phyloP scores from a whole-genome alignment of 371 early-diverging fungal species.

The Mortierella sp. region DNA sequence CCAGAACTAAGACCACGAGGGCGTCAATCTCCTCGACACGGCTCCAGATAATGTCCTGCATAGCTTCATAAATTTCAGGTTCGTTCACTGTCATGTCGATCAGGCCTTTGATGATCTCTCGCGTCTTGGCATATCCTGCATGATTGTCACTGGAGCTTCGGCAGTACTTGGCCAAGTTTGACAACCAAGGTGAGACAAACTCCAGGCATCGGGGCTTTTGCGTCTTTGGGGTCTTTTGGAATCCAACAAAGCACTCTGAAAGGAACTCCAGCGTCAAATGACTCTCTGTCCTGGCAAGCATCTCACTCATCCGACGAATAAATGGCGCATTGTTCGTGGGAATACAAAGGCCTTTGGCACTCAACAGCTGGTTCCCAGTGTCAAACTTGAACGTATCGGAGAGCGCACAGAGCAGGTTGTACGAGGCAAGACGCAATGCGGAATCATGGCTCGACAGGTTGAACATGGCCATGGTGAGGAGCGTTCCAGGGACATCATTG shows the following conservation, averaged over 20 bases:
- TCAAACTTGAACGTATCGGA: slow-evolving; percentile 88
- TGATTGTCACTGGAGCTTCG: slow-evolving; percentile 61
- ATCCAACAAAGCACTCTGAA: slow-evolving; percentile 87
- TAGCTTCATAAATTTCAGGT: slow-evolving; percentile 84
- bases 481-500: slow-evolving; percentile 91
- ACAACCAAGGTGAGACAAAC: slow-evolving; percentile 92
- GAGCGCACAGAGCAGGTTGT: slow-evolving; percentile 87
- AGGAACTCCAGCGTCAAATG: slow-evolving; percentile 90
- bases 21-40: slow-evolving; percentile 83
- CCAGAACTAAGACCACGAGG: slow-evolving; percentile 83
- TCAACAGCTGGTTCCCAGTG: slow-evolving; percentile 82
- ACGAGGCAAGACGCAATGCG: slow-evolving; percentile 83
- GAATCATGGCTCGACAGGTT: slow-evolving; percentile 89
- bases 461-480: slow-evolving; percentile 91
- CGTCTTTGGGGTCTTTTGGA: slow-evolving; percentile 79
- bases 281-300: slow-evolving; percentile 80
- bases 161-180: slow-evolving; percentile 78
- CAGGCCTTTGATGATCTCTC: slow-evolving; percentile 79
- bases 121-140: slow-evolving; percentile 68
- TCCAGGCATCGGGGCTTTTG: slow-evolving; percentile 86
- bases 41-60: slow-evolving; percentile 90
- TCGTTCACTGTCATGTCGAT: slow-evolving; percentile 89
- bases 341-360: slow-evolving; percentile 87
- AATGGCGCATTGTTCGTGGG: slow-evolving; percentile 90
- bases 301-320: slow-evolving; percentile 82